Evolutionary conservation across 768 basidiomycete species (phyloP), one percentile per base, ranked within the genome.

Genomic region (Chlorophyllum brunneum): DNA sequence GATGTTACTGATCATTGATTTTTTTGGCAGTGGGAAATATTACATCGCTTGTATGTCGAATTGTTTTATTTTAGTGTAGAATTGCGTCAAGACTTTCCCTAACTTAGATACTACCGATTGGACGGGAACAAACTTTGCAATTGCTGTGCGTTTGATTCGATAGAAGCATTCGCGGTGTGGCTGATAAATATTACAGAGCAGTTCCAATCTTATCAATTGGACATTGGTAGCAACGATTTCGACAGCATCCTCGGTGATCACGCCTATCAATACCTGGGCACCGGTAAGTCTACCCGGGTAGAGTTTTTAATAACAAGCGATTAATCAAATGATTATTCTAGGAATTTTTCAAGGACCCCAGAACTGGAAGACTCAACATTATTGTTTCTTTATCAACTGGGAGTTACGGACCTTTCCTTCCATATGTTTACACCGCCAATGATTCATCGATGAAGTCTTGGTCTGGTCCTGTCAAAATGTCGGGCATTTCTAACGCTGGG

Each of bases 331-430:
- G 49, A 41, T 4, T 5, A 6, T 51, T 18, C 23, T 46, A 67
- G 65, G 68, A 70, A 63, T 70, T 67, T 56, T 70, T 68, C 60
- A 70, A 68, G 47, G 68, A 70, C 45, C 64, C 68, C 1, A 64
- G 54, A 39, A 70, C 66, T 2, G 68, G 67, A 6, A 61, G 63
- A 39, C 40, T 68, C 30, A 67, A 67, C 52, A 66, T 68, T 27
- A 59, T 70, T 18, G 66, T 68, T 8, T 70, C 67, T 2, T 59
- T 70, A 10, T 70, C 68, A 9, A 70, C 67, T 1, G 68, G 68
- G n/a, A 66, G 65, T 38, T 70, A 66, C 54, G 67, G 68, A 0
- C 67, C 68, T 4, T 70, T 68, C 61, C 59, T 65, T 18, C 68
- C 68, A 5, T 68, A 68, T 53, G 67, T 59, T 8, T 70, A 64